Evolutionary conservation across 768 basidiomycete genomes (phyloP).

Genomic region (Pleurotus giganteus): DNA sequence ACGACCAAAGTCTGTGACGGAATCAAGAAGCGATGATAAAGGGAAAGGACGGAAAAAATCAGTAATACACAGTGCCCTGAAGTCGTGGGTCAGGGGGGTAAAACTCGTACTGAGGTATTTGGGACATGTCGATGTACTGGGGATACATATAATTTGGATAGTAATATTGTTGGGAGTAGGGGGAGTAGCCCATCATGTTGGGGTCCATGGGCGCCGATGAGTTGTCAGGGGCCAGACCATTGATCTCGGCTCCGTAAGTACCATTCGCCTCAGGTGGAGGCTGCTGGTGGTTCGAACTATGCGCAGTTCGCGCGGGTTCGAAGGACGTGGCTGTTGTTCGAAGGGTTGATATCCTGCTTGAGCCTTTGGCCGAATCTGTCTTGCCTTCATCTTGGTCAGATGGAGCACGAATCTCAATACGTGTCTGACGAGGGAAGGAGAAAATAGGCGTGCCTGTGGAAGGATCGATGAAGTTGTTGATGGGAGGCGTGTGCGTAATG

Average conservation of each 20-base stretch:
- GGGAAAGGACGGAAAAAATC: neutral
- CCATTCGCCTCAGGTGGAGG: neutral
- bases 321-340: constrained; percentile 52
- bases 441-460: constrained; percentile 69
- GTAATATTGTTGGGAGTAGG: constrained; percentile 69
- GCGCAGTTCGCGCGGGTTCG: constrained; percentile 38
- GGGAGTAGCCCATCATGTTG: constrained; percentile 51
- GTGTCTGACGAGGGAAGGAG: constrained; percentile 68
- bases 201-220: constrained; percentile 27
- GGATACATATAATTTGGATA: constrained; percentile 68
- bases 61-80: constrained; percentile 9
- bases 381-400: constrained; percentile 25
- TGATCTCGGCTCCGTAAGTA: neutral
- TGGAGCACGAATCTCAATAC: constrained; percentile 73
- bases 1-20: neutral
- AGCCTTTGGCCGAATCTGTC: constrained; percentile 27
- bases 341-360: constrained; percentile 35
- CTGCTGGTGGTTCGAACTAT: constrained; percentile 14
- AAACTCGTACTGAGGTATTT: constrained; percentile 64
- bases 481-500: constrained; percentile 53
- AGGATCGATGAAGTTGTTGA: constrained; percentile 66
- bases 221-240: constrained; percentile 21
- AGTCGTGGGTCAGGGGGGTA: constrained; percentile 51
- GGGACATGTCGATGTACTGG: constrained; percentile 68
- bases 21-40: neutral